Base-by-base conservation (phyloP, 2,329 filamentous ascomycete species). In the Beauveria asiatica region DNA sequence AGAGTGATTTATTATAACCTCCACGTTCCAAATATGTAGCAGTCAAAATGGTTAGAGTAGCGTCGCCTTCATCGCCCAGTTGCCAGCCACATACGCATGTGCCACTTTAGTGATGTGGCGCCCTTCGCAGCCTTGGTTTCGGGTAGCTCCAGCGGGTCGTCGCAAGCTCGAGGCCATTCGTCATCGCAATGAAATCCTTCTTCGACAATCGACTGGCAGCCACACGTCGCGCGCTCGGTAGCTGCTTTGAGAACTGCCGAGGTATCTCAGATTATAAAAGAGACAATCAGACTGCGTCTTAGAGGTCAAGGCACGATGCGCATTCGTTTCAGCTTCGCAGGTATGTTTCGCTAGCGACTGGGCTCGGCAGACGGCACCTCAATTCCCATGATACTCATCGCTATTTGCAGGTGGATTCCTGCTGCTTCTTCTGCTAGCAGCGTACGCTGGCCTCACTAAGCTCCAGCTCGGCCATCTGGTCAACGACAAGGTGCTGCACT, bases 401-500 rank as follows among this genome's bases (percentile, higher is more conserved):
- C 44, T 41, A 50, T n/a, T 45, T 49, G 41, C 69, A 92, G 89
- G 84, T 71, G 80, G 81, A 65, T 93, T 88, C 74, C 74, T 84
- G 74, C 71, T 83, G 64, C 83, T 97, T 67, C 78, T 92, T 66
- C 79, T 96, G 62, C 75, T 89, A 59, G 85, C 89, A 62, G 92
- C 84, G 64, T 95, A 93, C 71, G 82, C 87, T 64, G 92, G 92
- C 65, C 87, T 97, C 60, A 86, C 90, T 37, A 77, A 81, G 44
- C 71, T 85, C 59, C 81, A 85, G 65, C 69, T 84, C 66, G 76
- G 75, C 63, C 67, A 74, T 63, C 72, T 80, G 68, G 82, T 93
- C 71, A 92, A 95, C 78, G 92, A 97, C 81, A 97, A 99, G 75
- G 78, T 89, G 69, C 82, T 97, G 30, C 94, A 97, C 75, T 81